These are phyloP conservation scores for Metroxylon sagu DNA, from an alignment of 176 grass and related monocot species.

Conservation along the genomic window DNA sequence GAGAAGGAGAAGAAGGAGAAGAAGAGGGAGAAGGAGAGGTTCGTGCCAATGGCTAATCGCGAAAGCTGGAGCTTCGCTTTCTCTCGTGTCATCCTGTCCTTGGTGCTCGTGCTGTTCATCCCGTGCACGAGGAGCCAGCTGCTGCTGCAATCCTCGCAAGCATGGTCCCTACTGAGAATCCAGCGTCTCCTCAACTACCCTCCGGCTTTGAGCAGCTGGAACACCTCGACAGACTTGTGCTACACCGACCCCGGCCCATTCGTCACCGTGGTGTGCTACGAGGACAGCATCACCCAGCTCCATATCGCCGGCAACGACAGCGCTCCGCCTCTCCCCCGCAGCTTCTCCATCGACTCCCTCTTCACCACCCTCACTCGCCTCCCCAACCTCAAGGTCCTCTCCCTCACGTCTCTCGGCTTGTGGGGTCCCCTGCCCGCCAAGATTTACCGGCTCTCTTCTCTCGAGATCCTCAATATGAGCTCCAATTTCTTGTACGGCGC, in stretches of 20 bases:
- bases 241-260: constrained; percentile 22
- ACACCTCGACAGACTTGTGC: constrained; percentile 73
- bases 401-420: constrained; percentile 57
- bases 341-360: constrained; percentile 65
- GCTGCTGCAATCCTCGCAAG: constrained; percentile 53
- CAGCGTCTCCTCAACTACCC: constrained; percentile 62
- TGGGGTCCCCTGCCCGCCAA: constrained; percentile 74
- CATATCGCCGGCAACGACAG: constrained; percentile 45
- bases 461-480: constrained; percentile 92
- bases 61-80: neutral
- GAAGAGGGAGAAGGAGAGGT: too few relatives aligned
- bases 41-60: too few relatives aligned
- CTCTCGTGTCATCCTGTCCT: constrained; percentile 37
- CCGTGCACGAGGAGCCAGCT: constrained; percentile 43
- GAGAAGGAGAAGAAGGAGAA: too few relatives aligned
- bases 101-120: constrained; percentile 36
- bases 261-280: constrained; percentile 72
- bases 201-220: constrained; percentile 55
- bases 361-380: constrained; percentile 65
- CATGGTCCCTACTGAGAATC: constrained; percentile 81
- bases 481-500: constrained; percentile 64
- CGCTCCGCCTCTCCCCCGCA: constrained; percentile 45
- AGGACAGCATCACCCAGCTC: constrained; percentile 75
- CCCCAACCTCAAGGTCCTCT: constrained; percentile 88
- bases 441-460: constrained; percentile 34